A percentile compares a stretch with the other conserved stretches of the same genome.
phyloP scores from a whole-genome alignment of 768 basidiomycete genomes.

The Tulasnella calospora region DNA sequence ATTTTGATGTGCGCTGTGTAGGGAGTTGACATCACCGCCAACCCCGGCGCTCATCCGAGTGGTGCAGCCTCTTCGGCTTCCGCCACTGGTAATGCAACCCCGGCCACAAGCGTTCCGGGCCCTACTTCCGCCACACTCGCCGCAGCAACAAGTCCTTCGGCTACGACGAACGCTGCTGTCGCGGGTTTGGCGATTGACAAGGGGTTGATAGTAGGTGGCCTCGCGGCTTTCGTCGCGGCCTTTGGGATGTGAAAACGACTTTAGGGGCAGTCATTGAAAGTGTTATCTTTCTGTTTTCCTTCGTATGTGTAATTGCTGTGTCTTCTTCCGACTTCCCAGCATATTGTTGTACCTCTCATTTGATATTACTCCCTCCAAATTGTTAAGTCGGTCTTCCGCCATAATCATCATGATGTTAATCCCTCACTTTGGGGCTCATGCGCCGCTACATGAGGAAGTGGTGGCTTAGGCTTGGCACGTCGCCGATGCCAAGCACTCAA shows the following conservation, averaged over 20 bases:
- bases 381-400: not conserved
- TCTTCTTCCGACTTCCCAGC: constrained; percentile 2
- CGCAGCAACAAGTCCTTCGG: not conserved
- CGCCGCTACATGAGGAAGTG: no score
- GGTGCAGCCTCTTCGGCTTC: not conserved
- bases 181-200: not conserved
- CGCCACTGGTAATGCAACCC: constrained; percentile 15
- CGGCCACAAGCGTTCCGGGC: constrained; percentile 7
- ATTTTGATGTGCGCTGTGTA: not conserved
- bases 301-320: not conserved
- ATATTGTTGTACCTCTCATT: not conserved
- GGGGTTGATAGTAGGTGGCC: not conserved
- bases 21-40: constrained; percentile 8
- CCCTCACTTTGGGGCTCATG: no score
- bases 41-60: constrained; percentile 15
- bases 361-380: not conserved
- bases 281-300: not conserved
- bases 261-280: not conserved
- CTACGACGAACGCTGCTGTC: not conserved
- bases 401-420: not conserved
- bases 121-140: not conserved
- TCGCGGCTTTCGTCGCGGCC: not conserved
- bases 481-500: no score
- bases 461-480: no score
- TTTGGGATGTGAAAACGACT: not conserved